Conservation (phyloP, 495 filamentous ascomycete species). For the Talaromyces thailandensis region DNA sequence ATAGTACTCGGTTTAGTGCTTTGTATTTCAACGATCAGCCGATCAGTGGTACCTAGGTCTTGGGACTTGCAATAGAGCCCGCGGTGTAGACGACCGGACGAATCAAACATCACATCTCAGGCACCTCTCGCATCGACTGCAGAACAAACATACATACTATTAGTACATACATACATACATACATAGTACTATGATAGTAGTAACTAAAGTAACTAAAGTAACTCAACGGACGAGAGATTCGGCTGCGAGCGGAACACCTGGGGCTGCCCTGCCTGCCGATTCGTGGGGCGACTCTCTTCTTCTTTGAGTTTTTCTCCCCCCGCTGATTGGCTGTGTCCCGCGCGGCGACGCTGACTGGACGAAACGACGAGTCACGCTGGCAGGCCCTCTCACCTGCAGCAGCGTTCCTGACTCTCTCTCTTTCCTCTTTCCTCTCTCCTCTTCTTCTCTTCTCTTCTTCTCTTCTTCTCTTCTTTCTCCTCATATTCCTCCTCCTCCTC, state of each 20-base stretch:
- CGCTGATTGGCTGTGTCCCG: neutral
- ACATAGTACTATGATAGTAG: no score
- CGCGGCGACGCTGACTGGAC: neutral
- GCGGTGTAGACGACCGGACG: no score
- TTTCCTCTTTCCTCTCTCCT: neutral
- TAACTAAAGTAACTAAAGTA: no score
- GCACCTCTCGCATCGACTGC: no score
- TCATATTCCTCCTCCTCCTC: neutral
- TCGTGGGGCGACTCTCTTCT: neutral
- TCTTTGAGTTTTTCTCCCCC: neutral
- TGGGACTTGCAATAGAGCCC: no score
- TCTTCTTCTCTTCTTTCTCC: neutral
- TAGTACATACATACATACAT: no score
- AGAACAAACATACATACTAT: no score
- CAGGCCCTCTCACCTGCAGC: neutral
- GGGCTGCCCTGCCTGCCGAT: neutral
- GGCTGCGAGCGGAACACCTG: constrained; percentile 2
- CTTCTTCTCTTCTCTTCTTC: constrained; percentile 6
- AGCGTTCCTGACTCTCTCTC: constrained; percentile 1
- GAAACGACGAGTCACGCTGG: neutral
- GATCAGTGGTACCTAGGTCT: neutral
- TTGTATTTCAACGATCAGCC: no score
- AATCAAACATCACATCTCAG: no score
- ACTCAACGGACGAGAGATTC: neutral
- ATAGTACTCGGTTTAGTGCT: no score